Evolutionary conservation across 2,329 filamentous ascomycete genomes (phyloP).

Genomic region (Pseudopithomyces maydicus): DNA sequence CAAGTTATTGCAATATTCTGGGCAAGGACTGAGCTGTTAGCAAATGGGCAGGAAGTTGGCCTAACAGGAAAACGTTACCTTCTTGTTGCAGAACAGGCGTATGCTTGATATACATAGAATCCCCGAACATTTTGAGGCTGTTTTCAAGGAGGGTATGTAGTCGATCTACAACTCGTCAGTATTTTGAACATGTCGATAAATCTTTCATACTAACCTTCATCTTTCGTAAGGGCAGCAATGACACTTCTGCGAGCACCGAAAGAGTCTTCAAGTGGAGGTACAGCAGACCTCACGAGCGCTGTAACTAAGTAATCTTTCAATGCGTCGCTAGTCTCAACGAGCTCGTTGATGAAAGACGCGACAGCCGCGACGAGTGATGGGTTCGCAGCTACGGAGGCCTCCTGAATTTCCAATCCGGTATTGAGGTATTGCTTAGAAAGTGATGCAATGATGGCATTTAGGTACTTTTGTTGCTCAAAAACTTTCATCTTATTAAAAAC

Average conservation of each 20-base stretch:
- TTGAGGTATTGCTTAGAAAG: conserved; percentile 29
- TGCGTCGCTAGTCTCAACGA: conserved; percentile 33
- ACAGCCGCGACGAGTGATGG: conserved; percentile 29
- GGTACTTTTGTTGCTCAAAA: conserved; percentile 55
- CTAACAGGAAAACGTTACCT: conserved; percentile 55
- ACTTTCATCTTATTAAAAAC: conserved; percentile 51
- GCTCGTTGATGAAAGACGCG: conserved; percentile 25
- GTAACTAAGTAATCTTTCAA: conserved; percentile 37
- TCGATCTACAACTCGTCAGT: conserved; percentile 39
- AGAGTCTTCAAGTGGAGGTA: conserved; percentile 35
- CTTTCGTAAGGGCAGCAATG: conserved; percentile 47
- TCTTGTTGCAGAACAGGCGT: conserved; percentile 86
- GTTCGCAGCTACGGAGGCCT: conserved; percentile 15
- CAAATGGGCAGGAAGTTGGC: conserved; percentile 13
- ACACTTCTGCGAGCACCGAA: conserved; percentile 40
- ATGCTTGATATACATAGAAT: conserved; percentile 85
- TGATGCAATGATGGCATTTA: conserved; percentile 40
- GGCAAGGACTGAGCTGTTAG: conserved; percentile 66
- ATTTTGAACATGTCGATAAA: neutral
- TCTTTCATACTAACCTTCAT: conserved; percentile 43
- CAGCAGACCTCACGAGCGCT: conserved; percentile 47
- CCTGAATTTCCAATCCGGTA: conserved; percentile 12
- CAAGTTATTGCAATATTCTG: conserved; percentile 79
- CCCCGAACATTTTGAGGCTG: conserved; percentile 75
- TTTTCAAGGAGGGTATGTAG: conserved; percentile 68